phyloP scores from a whole-genome alignment of 2,329 filamentous ascomycete species.

The Capronia epimyces region DNA sequence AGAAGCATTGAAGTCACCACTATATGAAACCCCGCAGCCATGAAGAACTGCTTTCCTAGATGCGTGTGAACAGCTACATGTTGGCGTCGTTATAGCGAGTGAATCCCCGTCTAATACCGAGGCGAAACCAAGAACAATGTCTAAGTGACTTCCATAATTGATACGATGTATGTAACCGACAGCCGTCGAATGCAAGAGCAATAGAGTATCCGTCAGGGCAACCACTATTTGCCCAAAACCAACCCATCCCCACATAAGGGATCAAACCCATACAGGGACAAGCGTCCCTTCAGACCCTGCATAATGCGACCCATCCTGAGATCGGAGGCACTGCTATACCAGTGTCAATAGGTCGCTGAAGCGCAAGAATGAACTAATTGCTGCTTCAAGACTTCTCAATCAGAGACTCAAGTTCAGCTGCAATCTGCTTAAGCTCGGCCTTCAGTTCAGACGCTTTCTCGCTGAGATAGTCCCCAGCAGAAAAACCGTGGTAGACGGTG shows the following conservation, averaged over 20 bases:
- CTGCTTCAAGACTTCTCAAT: conserved; percentile 20
- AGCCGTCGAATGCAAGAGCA: conserved; percentile 8
- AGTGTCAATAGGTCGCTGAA: not conserved
- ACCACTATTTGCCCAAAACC: not conserved
- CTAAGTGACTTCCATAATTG: no score
- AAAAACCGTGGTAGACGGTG: conserved; percentile 37
- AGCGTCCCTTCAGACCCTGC: not conserved
- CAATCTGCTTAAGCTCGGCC: conserved; percentile 30
- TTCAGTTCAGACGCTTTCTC: conserved; percentile 46
- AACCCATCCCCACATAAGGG: not conserved
- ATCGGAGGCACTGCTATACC: not conserved
- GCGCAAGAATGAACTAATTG: not conserved
- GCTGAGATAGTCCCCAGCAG: conserved; percentile 39
- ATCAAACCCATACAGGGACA: conserved; percentile 6
- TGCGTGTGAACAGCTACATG: no score
- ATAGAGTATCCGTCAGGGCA: not conserved
- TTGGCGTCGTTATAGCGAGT: no score
- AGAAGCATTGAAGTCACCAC: no score
- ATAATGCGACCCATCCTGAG: not conserved
- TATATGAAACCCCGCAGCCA: no score
- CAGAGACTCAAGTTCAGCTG: conserved; percentile 23
- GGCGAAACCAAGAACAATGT: no score
- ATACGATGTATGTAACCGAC: not conserved
- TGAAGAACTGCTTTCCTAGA: no score
- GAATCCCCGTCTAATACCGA: no score